Evolutionary conservation across 805 yeast species (phyloP), one percentile per base, ranked within the genome.

Genomic region (Yamadazyma insecticola): DNA sequence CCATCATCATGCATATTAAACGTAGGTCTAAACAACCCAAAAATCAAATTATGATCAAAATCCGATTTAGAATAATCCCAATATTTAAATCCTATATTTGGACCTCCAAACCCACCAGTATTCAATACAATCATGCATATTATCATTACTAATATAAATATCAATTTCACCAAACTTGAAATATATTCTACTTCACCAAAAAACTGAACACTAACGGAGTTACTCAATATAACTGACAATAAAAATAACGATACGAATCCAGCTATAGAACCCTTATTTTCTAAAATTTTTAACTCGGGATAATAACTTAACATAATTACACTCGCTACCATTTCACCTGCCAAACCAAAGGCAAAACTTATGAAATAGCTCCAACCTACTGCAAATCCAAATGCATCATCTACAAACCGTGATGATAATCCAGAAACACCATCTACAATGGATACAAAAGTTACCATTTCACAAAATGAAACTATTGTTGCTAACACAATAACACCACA

Each of bases 361-460:
- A 80, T 50, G 75, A 86, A 84, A 51, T 86, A 86, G 18, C 76
- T 63, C 63, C 87, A 72, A 1, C 90, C 89, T 0, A 78, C 62
- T 3, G 84, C 75, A 53, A 81, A 81, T 2, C 88, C 88, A 56
- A 81, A 78, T 0, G 87, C 81, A 48, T 81, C 88, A 41, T 80
- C 87, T 2, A 81, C 83, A 57, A 81, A 81, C 24, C 94, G 55
- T 0, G 89, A 74, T 1, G 85, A 75, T 16, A 84, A 63, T 1
- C 88, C 89, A 0, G 86, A 73, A 4, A 83, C 81, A 5, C 90
- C 88, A 25, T 83, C 84, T 13, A 81, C 80, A n/a, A 81, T 72
- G 0, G 92, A 87, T 13, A 83, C 76, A 36, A 84, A 63, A 0
- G 92, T 80, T 4, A 82, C 81, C 81, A 83, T 81, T 51, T 83